phyloP scores from a whole-genome alignment of 2,329 filamentous ascomycete genomes.

The Neobulgaria alba region DNA sequence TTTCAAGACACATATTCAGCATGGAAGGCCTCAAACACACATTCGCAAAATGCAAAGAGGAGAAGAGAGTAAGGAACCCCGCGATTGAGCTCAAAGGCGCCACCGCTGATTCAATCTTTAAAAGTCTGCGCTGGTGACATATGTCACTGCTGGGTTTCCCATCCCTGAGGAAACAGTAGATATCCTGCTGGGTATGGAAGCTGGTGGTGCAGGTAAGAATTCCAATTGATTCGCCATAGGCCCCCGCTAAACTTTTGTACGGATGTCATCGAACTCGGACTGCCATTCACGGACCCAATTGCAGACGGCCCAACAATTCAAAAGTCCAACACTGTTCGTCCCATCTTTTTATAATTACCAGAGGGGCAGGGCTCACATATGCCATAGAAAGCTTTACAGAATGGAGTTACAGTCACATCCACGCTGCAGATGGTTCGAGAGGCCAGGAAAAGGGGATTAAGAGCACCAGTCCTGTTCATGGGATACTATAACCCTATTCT shows the following conservation, averaged over 20 bases:
- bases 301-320: constrained; percentile 97
- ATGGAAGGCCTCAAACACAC: constrained; percentile 44
- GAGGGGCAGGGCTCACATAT: constrained; percentile 11
- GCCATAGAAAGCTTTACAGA: constrained; percentile 59
- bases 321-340: constrained; percentile 72
- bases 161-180: constrained; percentile 72
- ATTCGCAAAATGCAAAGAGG: constrained; percentile 48
- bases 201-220: constrained; percentile 72
- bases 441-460: constrained; percentile 68
- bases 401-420: constrained; percentile 76
- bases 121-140: constrained; percentile 69
- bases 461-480: constrained; percentile 84
- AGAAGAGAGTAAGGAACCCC: constrained; percentile 31
- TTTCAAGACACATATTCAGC: constrained; percentile 9
- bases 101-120: constrained; percentile 5
- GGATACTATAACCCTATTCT: constrained; percentile 97
- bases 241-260: constrained; percentile 1
- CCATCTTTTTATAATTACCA: not conserved
- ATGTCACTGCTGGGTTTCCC: constrained; percentile 92
- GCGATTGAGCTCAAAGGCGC: not conserved
- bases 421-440: constrained; percentile 78
- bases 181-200: constrained; percentile 82
- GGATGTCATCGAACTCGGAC: constrained; percentile 93
- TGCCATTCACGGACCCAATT: constrained; percentile 97
- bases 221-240: not conserved